A percentile compares a stretch with the other conserved stretches of the same genome.
Conservation (phyloP, 2,329 filamentous ascomycete species). For the Endoconidiophora laricicola region DNA sequence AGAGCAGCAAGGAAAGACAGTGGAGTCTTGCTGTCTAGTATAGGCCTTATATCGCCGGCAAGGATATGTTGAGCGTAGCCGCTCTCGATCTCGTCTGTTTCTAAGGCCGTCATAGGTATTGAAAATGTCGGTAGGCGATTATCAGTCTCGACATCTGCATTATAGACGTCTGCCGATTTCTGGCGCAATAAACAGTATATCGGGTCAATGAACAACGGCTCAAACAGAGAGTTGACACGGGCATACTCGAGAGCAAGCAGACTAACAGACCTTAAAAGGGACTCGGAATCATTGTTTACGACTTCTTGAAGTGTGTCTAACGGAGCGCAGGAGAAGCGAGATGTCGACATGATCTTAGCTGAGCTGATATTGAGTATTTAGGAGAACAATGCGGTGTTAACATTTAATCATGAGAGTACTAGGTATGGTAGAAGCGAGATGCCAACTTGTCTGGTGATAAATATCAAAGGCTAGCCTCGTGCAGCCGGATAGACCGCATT, state of each 20-base stretch:
- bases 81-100: neutral
- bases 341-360: too few relatives aligned
- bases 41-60: neutral
- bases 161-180: neutral
- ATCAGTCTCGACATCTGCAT: constrained; percentile 4
- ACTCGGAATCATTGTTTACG: too few relatives aligned
- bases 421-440: too few relatives aligned
- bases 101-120: neutral
- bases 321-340: too few relatives aligned
- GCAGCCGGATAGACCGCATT: too few relatives aligned
- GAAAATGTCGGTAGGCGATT: neutral
- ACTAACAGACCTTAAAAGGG: too few relatives aligned
- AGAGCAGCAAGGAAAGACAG: neutral
- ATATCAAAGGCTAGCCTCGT: too few relatives aligned
- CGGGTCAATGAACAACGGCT: constrained; percentile 5
- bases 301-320: too few relatives aligned
- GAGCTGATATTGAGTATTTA: too few relatives aligned
- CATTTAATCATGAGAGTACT: too few relatives aligned
- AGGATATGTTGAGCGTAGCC: constrained; percentile 5
- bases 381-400: too few relatives aligned
- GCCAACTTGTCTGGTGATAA: too few relatives aligned
- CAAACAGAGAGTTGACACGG: constrained; percentile 12
- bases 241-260: constrained; percentile 11
- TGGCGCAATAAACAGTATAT: constrained; percentile 1
- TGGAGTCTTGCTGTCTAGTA: neutral